Evolutionary conservation across 306 rosid species (phyloP).

Genomic region (Begonia fuchsioides): DNA sequence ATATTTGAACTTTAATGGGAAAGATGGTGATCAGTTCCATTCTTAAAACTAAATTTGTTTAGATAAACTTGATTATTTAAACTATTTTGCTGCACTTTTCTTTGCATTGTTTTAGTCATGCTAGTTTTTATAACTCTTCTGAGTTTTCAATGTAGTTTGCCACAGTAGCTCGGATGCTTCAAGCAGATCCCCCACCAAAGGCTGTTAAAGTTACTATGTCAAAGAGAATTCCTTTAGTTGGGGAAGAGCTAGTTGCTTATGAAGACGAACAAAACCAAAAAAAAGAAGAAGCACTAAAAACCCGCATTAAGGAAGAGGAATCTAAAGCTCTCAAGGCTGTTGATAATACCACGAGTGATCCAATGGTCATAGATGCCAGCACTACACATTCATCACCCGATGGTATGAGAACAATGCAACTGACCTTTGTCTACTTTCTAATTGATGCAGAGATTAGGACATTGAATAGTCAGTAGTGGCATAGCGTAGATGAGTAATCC

Average conservation of each 20-base stretch:
- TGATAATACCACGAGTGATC: conserved; percentile 48
- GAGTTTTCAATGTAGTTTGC: conserved; percentile 44
- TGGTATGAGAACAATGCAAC: conserved; percentile 24
- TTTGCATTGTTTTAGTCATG: conserved; percentile 5
- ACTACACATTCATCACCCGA: conserved; percentile 33
- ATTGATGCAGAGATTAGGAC: neutral
- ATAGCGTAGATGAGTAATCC: no score
- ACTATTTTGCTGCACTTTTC: no score
- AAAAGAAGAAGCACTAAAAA: conserved; percentile 87
- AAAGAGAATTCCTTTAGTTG: conserved; percentile 87
- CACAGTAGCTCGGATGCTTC: conserved; percentile 93
- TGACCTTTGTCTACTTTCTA: no score
- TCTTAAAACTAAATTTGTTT: no score
- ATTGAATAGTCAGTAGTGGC: no score
- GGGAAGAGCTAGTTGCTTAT: conserved; percentile 85
- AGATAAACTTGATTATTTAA: no score
- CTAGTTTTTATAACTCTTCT: conserved; percentile 2
- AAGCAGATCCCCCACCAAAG: conserved; percentile 96
- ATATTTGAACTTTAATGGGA: no score
- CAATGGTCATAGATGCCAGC: conserved; percentile 59
- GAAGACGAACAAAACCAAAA: conserved; percentile 88
- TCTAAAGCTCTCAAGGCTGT: conserved; percentile 41
- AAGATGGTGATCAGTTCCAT: no score
- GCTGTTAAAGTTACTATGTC: conserved; percentile 92
- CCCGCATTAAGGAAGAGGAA: conserved; percentile 77